Conservation (phyloP, 2,329 filamentous ascomycete genomes). For the Berkeleyomyces basicola region DNA sequence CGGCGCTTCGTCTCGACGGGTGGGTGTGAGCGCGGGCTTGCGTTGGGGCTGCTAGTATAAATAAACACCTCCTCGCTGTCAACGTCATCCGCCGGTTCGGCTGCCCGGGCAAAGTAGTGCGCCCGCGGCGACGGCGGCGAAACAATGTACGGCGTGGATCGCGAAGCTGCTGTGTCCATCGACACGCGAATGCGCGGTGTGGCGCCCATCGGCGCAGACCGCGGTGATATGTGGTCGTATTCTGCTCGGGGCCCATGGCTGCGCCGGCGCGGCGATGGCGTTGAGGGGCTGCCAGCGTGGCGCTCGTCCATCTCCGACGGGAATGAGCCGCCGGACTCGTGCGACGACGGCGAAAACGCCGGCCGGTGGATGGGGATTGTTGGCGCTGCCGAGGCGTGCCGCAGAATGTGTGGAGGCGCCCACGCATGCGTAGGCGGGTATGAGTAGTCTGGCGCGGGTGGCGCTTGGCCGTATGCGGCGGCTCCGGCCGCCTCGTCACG, state of each 20-base stretch:
- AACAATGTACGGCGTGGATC: not conserved
- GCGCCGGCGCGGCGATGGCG: conserved; percentile 1
- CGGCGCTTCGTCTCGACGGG: conserved; percentile 2
- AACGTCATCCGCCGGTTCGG: not conserved
- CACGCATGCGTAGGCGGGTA: not conserved
- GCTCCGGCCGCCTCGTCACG: not conserved
- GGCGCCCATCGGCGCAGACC: not conserved
- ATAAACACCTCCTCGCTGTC: conserved; percentile 1
- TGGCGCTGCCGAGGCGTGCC: conserved; percentile 3
- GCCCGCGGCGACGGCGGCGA: conserved; percentile 7
- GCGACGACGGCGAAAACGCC: conserved; percentile 7
- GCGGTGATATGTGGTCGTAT: not conserved
- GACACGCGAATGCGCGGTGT: conserved; percentile 8
- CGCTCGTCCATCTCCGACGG: conserved; percentile 3
- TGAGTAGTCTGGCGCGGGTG: not conserved
- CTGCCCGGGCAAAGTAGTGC: not conserved
- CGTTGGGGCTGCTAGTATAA: not conserved
- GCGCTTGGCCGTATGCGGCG: not conserved
- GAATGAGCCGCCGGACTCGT: not conserved
- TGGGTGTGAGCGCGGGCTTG: not conserved
- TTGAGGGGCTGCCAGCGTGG: not conserved
- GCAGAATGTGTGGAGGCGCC: conserved; percentile 6
- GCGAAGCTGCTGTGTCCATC: not conserved
- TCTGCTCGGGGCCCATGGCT: conserved; percentile 1
- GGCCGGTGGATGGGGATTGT: conserved; percentile 3